These are phyloP conservation scores for Boletus fagicola DNA, from an alignment of 768 basidiomycete genomes.

Conservation along the genomic window DNA sequence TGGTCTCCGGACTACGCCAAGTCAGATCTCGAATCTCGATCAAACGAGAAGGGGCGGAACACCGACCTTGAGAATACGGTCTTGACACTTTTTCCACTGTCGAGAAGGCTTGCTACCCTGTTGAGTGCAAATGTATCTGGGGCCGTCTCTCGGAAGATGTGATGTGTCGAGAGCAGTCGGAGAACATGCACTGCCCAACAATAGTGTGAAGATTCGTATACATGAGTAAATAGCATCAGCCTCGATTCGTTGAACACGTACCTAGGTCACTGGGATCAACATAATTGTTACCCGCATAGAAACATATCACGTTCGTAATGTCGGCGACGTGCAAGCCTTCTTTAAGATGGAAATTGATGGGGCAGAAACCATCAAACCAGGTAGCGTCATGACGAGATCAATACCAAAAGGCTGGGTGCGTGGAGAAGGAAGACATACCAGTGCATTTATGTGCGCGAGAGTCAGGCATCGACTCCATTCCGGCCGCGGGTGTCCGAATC, in stretches of 20 bases:
- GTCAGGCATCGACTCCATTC: not conserved
- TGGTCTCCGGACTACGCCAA: conserved; percentile 49
- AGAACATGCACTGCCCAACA: conserved; percentile 59
- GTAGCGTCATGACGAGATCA: not conserved
- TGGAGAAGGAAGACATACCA: conserved; percentile 7
- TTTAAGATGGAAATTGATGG: not conserved
- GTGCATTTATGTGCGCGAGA: not conserved
- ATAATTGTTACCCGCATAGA: conserved; percentile 17
- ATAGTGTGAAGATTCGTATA: not conserved
- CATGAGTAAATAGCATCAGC: not conserved
- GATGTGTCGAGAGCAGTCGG: conserved; percentile 75
- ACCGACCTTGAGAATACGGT: conserved; percentile 50
- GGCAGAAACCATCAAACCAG: not conserved
- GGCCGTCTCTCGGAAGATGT: conserved; percentile 64
- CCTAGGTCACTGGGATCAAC: conserved; percentile 21
- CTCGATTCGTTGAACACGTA: not conserved
- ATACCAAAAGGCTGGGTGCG: not conserved
- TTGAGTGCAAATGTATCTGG: conserved; percentile 75
- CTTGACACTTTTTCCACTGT: conserved; percentile 58
- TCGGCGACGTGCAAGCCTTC: conserved; percentile 24
- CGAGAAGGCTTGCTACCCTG: conserved; percentile 64
- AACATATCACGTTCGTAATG: conserved; percentile 23
- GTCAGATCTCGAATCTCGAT: not conserved
- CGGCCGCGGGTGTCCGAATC: not conserved
- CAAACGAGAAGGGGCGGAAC: not conserved